Percentiles rank a stretch among this genome's conserved stretches.
Evolutionary conservation across 352 stramenopile species (phyloP).

Genomic region (Phytophthora hybrid): DNA sequence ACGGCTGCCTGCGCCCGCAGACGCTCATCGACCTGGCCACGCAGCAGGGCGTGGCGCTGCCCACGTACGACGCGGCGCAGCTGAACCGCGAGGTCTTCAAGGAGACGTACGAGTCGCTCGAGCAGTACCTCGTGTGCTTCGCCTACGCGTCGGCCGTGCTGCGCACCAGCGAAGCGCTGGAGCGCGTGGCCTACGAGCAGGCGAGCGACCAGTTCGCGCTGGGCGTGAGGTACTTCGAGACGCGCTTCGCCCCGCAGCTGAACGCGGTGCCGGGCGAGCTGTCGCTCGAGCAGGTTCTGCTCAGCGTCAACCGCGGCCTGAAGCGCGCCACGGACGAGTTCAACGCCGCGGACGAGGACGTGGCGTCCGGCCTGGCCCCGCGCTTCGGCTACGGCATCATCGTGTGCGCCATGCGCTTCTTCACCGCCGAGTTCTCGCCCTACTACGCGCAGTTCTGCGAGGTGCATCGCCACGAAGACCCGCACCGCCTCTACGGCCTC

Average conservation of each 20-base stretch:
- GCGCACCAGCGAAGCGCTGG: constrained; percentile 62
- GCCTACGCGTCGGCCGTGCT: constrained; percentile 78
- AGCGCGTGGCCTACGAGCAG: constrained; percentile 89
- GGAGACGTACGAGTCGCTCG: constrained; percentile 78
- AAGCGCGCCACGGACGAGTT: constrained; percentile 72
- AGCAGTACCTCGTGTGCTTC: constrained; percentile 90
- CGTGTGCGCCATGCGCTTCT: constrained; percentile 91
- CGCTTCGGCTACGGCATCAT: constrained; percentile 89
- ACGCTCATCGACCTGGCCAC: constrained; percentile 88
- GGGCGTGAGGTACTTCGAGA: constrained; percentile 89
- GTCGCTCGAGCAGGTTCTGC: constrained; percentile 78
- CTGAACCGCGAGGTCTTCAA: constrained; percentile 80
- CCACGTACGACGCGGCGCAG: constrained; percentile 75
- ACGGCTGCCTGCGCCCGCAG: constrained; percentile 80
- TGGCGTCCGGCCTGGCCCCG: constrained; percentile 61
- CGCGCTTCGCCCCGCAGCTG: constrained; percentile 87
- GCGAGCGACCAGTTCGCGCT: constrained; percentile 78
- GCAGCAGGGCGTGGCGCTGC: constrained; percentile 72
- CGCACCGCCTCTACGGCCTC: constrained; percentile 79
- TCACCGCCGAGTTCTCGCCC: constrained; percentile 77
- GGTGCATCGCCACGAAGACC: constrained; percentile 77
- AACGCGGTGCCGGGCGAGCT: constrained; percentile 69
- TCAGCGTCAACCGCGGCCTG: constrained; percentile 68
- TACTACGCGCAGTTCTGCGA: constrained; percentile 90
- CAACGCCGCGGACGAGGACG: constrained; percentile 64